Percentiles rank a stretch among this genome's conserved stretches.
Conservation (phyloP, 2,329 filamentous ascomycete genomes). For the Orbilia blumenaviensis region DNA sequence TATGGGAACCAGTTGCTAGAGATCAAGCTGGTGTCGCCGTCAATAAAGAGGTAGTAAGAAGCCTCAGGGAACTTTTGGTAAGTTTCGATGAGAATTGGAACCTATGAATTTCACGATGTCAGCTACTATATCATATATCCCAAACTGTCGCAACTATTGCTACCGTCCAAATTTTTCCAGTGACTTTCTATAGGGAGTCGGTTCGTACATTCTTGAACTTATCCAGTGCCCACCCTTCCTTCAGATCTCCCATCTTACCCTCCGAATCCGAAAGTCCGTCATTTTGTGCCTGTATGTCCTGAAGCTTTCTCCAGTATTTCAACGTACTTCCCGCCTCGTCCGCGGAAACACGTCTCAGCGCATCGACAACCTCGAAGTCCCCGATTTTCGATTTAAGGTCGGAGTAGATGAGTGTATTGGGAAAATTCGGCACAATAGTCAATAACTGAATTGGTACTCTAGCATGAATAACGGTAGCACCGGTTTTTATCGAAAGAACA, state of each 20-base stretch:
- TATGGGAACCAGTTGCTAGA: slow-evolving; percentile 52
- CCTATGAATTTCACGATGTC: neutral
- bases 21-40: slow-evolving; percentile 49
- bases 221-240: slow-evolving; percentile 48
- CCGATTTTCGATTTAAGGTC: slow-evolving; percentile 49
- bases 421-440: slow-evolving; percentile 44
- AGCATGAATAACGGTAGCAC: slow-evolving; percentile 44
- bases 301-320: slow-evolving; percentile 39
- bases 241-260: slow-evolving; percentile 50
- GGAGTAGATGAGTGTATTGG: slow-evolving; percentile 39
- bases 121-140: neutral
- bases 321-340: slow-evolving; percentile 29
- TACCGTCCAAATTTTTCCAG: no score
- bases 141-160: neutral
- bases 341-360: slow-evolving; percentile 41
- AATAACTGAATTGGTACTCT: slow-evolving; percentile 43
- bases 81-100: slow-evolving; percentile 49
- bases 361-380: slow-evolving; percentile 34
- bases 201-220: slow-evolving; percentile 51
- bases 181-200: neutral
- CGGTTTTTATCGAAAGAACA: slow-evolving; percentile 51
- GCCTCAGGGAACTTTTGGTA: slow-evolving; percentile 46
- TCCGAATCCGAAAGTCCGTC: slow-evolving; percentile 31
- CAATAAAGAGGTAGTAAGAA: slow-evolving; percentile 52
- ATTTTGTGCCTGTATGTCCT: slow-evolving; percentile 41